These are phyloP conservation scores for Acanthamoeba triangularis DNA, from an alignment of 208 protist species.

Conservation along the genomic window DNA sequence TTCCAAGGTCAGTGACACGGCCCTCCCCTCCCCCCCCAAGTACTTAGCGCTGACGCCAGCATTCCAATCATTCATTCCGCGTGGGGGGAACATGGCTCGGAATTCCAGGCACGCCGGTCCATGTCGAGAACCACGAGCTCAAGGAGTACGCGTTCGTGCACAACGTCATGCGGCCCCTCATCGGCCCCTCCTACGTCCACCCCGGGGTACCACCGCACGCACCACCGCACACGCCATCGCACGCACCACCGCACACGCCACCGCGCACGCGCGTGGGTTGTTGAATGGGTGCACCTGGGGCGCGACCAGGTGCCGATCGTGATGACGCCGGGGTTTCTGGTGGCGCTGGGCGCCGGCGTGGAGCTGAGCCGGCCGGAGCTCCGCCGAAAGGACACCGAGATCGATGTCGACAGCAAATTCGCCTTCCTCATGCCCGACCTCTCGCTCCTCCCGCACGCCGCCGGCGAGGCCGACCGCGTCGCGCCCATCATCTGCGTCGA, in stretches of 20 bases:
- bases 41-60: background rate
- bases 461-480: background rate
- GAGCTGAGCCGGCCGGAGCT: conserved; percentile 41
- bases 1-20: conserved; percentile 73
- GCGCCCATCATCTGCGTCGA: conserved; percentile 60
- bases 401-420: conserved; percentile 61
- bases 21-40: background rate
- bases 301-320: conserved; percentile 46
- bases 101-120: conserved; percentile 48
- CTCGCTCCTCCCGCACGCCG: conserved; percentile 33
- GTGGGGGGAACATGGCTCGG: too few relatives aligned
- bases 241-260: background rate
- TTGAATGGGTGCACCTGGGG: background rate
- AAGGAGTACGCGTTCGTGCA: conserved; percentile 72
- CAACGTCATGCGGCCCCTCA: conserved; percentile 73
- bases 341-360: background rate
- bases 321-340: conserved; percentile 31
- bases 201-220: conserved; percentile 4
- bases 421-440: conserved; percentile 73
- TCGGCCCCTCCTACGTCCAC: conserved; percentile 59
- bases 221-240: background rate
- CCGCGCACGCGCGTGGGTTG: background rate
- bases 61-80: background rate
- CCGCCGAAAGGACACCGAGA: conserved; percentile 30
- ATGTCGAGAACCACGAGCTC: conserved; percentile 74